phyloP scores from a whole-genome alignment of 2,329 filamentous ascomycete species.

The Aspergillus phoenicis region DNA sequence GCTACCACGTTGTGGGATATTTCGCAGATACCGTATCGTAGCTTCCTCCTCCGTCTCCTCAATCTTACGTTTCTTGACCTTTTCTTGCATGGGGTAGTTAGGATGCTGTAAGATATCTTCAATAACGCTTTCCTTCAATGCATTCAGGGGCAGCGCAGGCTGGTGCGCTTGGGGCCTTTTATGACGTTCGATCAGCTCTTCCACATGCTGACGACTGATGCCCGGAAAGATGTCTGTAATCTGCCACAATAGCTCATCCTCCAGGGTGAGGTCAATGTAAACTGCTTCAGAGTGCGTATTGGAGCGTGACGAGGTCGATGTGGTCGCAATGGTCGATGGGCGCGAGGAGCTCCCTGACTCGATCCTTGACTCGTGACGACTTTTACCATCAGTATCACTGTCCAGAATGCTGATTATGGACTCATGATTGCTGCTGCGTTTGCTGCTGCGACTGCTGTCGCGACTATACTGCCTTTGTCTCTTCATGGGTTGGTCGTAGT shows the following conservation, averaged over 20 bases:
- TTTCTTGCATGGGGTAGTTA: conserved; percentile 49
- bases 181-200: conserved; percentile 35
- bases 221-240: conserved; percentile 52
- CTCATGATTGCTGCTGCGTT: too few relatives aligned
- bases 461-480: conserved; percentile 5
- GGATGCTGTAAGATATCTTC: conserved; percentile 44
- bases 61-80: conserved; percentile 41
- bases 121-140: conserved; percentile 39
- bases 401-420: too few relatives aligned
- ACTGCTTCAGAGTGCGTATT: neutral
- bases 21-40: conserved; percentile 31
- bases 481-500: neutral
- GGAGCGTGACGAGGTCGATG: neutral
- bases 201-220: conserved; percentile 48
- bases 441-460: too few relatives aligned
- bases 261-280: neutral
- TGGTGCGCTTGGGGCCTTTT: conserved; percentile 6
- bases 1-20: conserved; percentile 29
- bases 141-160: neutral
- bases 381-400: too few relatives aligned
- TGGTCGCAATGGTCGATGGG: too few relatives aligned
- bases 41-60: conserved; percentile 27
- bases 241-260: conserved; percentile 32
- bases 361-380: too few relatives aligned
- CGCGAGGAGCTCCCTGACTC: too few relatives aligned